Percentiles rank a stretch among this genome's conserved stretches.
phyloP scores from a whole-genome alignment of 2,329 filamentous ascomycete genomes.

The Phyllosticta paracitricarpa region DNA sequence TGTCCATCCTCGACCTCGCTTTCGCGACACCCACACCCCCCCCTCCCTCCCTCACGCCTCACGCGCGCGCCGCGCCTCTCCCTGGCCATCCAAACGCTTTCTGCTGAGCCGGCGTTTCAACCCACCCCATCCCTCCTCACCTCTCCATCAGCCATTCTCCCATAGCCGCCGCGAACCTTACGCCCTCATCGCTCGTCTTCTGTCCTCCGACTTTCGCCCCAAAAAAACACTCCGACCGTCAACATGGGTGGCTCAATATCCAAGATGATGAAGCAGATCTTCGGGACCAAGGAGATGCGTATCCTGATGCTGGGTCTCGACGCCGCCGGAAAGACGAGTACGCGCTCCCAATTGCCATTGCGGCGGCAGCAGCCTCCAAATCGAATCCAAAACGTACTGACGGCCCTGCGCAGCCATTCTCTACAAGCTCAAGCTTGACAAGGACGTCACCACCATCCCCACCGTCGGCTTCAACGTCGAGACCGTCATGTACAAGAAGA shows the following conservation, averaged over 20 bases:
- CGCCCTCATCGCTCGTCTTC: background rate
- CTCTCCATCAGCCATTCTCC: conserved; percentile 3
- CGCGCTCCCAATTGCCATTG: conserved; percentile 14
- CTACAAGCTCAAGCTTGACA: conserved; percentile 99
- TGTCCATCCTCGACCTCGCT: background rate
- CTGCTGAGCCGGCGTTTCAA: conserved; percentile 8
- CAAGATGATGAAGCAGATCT: conserved; percentile 97
- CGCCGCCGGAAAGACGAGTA: conserved; percentile 91
- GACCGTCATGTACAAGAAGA: conserved; percentile 99
- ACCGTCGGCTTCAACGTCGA: conserved; percentile 99
- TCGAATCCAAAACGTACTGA: background rate
- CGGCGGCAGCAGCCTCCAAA: background rate
- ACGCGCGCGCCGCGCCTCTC: conserved; percentile 8
- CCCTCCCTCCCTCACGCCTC: background rate
- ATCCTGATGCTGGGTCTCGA: conserved; percentile 95
- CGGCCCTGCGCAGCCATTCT: conserved; percentile 56
- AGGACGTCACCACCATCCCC: conserved; percentile 98
- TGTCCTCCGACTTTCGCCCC: background rate
- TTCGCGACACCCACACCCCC: background rate
- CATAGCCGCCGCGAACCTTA: background rate
- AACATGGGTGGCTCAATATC: conserved; percentile 84
- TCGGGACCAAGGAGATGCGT: conserved; percentile 98
- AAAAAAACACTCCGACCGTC: conserved; percentile 26
- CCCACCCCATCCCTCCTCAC: background rate
- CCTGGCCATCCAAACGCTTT: conserved; percentile 3